Evolutionary conservation across 2,329 filamentous ascomycete genomes (phyloP), one percentile per base, ranked within the genome.

Genomic region (Trichoderma afroharzianum): DNA sequence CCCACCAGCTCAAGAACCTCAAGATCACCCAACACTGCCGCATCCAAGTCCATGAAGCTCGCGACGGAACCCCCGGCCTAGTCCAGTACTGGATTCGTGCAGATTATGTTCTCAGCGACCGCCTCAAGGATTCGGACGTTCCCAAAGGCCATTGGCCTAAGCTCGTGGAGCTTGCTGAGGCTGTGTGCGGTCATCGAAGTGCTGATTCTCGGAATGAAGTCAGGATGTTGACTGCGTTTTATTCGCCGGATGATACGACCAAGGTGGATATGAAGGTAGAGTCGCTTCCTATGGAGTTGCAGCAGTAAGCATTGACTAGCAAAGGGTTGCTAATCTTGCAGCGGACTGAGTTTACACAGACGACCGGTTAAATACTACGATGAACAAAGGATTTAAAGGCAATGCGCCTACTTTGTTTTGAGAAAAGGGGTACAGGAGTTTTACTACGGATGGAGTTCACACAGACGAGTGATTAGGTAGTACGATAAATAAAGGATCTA

Each of bases 31-130:
- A 32, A 43, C 53, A 50, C 63, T 43, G 59, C 32, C 50, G 33
- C 33, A n/a, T 66, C 69, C 5, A 21, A 7, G 36, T 32, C n/a
- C 58, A 53, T 6, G 30, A 50, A 28, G 53, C 69, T 14, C 47
- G 30, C 8, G 43, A 14, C 15, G 21, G 14, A 0, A 3, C 11
- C 3, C 55, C 43, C 9, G 11, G 15, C 4, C 15, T 11, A 5
- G 57, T 73, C 30, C 73, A 74, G 43, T 75, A 74, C 71, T 75
- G 73, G 72, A 64, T 74, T 9, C n/a, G 61, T 2, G 64, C 73
- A 4, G 70, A 68, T 18, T 26, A 57, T 2, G 71, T 75, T 11
- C 68, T 75, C 11, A 28, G 28, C 12, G 74, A 71, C 14, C 43
- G 63, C 30, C 74, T 71, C 4, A 71, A 72, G 12, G 18, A 61